Percentiles rank a stretch among this genome's conserved stretches.
phyloP scores from a whole-genome alignment of 306 rosid genomes.

The Parietaria judaica region DNA sequence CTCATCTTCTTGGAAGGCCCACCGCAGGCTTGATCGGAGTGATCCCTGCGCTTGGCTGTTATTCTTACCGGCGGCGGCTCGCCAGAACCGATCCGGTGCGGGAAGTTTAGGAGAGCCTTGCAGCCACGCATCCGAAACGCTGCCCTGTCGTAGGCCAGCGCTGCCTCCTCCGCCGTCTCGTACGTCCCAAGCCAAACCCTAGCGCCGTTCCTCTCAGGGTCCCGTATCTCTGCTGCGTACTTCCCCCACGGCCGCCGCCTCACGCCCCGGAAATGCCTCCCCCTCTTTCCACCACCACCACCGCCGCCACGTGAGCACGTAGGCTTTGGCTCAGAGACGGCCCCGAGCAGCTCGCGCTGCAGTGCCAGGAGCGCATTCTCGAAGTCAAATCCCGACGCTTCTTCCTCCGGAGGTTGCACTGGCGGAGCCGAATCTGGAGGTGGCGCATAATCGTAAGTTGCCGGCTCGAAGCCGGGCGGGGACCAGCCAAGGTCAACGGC shows the following conservation, averaged over 20 bases:
- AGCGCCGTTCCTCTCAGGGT: constrained; percentile 45
- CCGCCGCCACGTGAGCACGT: not conserved
- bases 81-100: constrained; percentile 37
- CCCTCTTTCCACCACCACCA: not conserved
- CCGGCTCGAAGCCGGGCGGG: constrained; percentile 17
- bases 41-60: constrained; percentile 32
- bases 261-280: constrained; percentile 43
- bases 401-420: not conserved
- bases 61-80: constrained; percentile 45
- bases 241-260: constrained; percentile 53
- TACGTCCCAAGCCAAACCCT: constrained; percentile 60
- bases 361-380: not conserved
- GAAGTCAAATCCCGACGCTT: not conserved
- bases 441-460: not conserved
- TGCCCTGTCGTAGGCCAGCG: constrained; percentile 52
- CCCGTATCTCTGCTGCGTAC: constrained; percentile 53
- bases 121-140: constrained; percentile 45
- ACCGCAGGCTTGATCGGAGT: constrained; percentile 1
- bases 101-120: constrained; percentile 56
- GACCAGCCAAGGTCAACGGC: constrained; percentile 39
- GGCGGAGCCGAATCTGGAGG: too few relatives aligned
- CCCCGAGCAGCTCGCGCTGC: too few relatives aligned
- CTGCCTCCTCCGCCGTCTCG: constrained; percentile 56
- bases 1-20: constrained; percentile 23
- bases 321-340: not conserved